Base-by-base conservation (phyloP, 257 asterid genomes). In the Solanum virginianum region DNA sequence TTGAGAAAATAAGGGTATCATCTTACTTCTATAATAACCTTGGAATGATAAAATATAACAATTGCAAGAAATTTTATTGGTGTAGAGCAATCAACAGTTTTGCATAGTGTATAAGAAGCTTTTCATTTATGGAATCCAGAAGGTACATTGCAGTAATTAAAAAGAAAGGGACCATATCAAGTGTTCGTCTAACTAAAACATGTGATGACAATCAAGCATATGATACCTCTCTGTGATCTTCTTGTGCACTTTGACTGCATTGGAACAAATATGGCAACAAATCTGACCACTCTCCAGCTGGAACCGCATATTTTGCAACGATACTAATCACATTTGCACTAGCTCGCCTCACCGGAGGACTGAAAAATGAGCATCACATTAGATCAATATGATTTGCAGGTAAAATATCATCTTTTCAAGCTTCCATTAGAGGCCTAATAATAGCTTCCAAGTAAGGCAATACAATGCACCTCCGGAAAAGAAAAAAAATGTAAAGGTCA, bases 281-380 rank as follows among this genome's bases (percentile, higher is more conserved):
- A 88, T 97, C 98, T 80, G 97, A 93, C 99, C 99, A 97, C 88
- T 97, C 99, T 77, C 99, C 98, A 70, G 95, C 90, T 47, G 99
- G 98, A 81, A 97, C 98, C 13, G 98, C 98, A 90, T 95, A 97
- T 86, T 97, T 97, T 41, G 99, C 98, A 75, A 97, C 88, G 57
- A 97, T 94, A 87, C 99, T 97, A 84, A 97, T 97, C 84, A 97
- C 99, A 92, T 97, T 95, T 71, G 99, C 98, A 83, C 99, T 97
- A 59, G 99, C 99, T 88, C 93, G 89, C 89, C 99, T 92, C 81
- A 97, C 99, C 7, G 94, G 98, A 36, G 97, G 93, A 87, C 99
- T 97, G 94, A 90, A 86, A 90, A 81, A 87, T 84, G 22, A 77
- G 26, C 36, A 84, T 72, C 81, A 14, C 32, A 79, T 16, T 29